These are phyloP conservation scores for Mucor velutinosus DNA, from an alignment of 371 early-diverging fungal species.

Conservation along the genomic window DNA sequence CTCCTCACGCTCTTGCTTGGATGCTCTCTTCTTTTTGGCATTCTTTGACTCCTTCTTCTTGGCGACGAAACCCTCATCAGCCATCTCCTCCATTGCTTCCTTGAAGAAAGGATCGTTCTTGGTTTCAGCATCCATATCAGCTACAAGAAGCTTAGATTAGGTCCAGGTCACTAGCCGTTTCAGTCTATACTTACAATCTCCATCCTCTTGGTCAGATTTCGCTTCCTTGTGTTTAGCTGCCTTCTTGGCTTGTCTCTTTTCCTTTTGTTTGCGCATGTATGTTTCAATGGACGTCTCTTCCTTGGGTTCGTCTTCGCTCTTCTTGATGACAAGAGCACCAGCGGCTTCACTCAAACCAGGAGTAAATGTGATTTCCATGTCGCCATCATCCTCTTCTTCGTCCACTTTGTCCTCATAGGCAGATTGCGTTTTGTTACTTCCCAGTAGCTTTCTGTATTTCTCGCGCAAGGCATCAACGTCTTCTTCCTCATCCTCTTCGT, in stretches of 20 bases:
- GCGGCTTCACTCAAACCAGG: constrained; percentile 87
- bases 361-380: constrained; percentile 96
- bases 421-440: constrained; percentile 21
- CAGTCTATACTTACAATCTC: constrained; percentile 29
- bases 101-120: constrained; percentile 75
- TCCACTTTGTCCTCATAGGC: constrained; percentile 44
- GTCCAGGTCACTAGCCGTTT: not conserved
- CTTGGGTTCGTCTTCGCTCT: constrained; percentile 49
- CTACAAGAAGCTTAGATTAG: not conserved
- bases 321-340: constrained; percentile 45
- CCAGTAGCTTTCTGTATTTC: constrained; percentile 72
- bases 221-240: constrained; percentile 39
- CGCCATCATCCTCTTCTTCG: constrained; percentile 60
- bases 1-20: constrained; percentile 63
- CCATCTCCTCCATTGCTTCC: constrained; percentile 58
- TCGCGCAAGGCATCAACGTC: constrained; percentile 55
- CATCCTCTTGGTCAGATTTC: constrained; percentile 34
- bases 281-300: constrained; percentile 70
- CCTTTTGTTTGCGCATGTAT: constrained; percentile 84
- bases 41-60: constrained; percentile 41
- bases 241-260: constrained; percentile 71
- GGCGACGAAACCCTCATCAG: constrained; percentile 33
- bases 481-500: constrained; percentile 67
- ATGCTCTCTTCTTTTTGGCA: constrained; percentile 50
- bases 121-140: constrained; percentile 60